Percentiles rank a stretch among this genome's conserved stretches.
Conservation (phyloP, 2,329 filamentous ascomycete genomes). For the Geosmithia morbida region DNA sequence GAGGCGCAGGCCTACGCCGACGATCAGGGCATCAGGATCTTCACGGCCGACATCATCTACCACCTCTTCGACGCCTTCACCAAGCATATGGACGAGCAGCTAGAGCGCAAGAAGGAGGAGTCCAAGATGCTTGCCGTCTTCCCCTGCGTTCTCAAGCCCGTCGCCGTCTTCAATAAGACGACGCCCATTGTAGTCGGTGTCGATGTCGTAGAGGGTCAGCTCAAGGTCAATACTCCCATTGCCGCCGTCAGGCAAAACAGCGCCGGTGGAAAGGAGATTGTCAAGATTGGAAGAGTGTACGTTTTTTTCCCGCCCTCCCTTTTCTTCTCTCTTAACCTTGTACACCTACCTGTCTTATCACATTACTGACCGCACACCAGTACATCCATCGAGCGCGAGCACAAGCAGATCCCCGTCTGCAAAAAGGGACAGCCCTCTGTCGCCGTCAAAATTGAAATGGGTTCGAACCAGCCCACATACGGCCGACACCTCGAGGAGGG, state of each 20-base stretch:
- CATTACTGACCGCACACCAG: constrained; percentile 31
- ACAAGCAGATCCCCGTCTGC: constrained; percentile 84
- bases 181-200: constrained; percentile 89
- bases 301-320: constrained; percentile 19
- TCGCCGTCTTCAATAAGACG: constrained; percentile 98
- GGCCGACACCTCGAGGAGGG: constrained; percentile 89
- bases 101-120: constrained; percentile 90
- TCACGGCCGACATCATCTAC: constrained; percentile 98
- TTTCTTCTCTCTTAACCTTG: neutral
- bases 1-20: constrained; percentile 85
- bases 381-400: constrained; percentile 92
- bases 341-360: neutral
- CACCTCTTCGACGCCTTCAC: constrained; percentile 96
- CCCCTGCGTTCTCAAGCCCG: constrained; percentile 78
- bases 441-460: constrained; percentile 93
- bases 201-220: constrained; percentile 81
- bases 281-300: constrained; percentile 85
- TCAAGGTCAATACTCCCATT: constrained; percentile 80
- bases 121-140: constrained; percentile 93
- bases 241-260: constrained; percentile 73
- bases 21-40: constrained; percentile 91
- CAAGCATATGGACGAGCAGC: constrained; percentile 77
- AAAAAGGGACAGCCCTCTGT: constrained; percentile 97
- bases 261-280: constrained; percentile 70
- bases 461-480: constrained; percentile 80